Evolutionary conservation across 2,329 filamentous ascomycete genomes (phyloP).

Genomic region (Epichloe uncinata): DNA sequence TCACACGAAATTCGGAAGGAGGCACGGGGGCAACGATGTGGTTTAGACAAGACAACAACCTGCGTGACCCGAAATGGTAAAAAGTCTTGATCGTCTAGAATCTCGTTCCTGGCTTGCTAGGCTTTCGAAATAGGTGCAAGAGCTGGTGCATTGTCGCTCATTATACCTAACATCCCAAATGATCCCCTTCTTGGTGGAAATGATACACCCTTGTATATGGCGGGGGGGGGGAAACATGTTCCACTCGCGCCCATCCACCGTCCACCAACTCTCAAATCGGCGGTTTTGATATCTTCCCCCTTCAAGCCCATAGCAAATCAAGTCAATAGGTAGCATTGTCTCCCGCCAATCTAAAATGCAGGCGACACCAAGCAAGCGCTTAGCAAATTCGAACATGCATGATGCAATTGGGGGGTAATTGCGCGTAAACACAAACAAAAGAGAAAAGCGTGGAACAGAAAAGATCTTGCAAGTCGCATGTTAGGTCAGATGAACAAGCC

Average conservation of each 20-base stretch:
- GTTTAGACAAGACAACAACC: neutral
- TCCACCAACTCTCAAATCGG: neutral
- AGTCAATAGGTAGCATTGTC: neutral
- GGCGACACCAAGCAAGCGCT: neutral
- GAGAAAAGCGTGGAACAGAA: constrained; percentile 6
- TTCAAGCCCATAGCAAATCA: neutral
- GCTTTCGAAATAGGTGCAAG: neutral
- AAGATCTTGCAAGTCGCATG: constrained; percentile 4
- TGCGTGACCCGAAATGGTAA: neutral
- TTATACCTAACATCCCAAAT: neutral
- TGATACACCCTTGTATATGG: constrained; percentile 1
- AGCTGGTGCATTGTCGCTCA: neutral
- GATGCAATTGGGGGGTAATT: neutral
- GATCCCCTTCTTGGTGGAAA: neutral
- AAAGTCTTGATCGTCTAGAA: neutral
- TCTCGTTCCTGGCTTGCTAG: neutral
- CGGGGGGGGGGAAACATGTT: neutral
- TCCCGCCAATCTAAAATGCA: neutral
- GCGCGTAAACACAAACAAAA: constrained; percentile 5
- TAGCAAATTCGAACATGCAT: neutral
- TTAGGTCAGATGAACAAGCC: constrained; percentile 22
- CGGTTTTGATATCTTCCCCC: neutral
- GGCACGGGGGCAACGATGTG: too few species aligned
- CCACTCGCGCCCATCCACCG: neutral
- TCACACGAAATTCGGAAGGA: neutral